These are phyloP conservation scores for Talaromyces sp. DNA, from an alignment of 2,329 filamentous ascomycete species.

Conservation along the genomic window DNA sequence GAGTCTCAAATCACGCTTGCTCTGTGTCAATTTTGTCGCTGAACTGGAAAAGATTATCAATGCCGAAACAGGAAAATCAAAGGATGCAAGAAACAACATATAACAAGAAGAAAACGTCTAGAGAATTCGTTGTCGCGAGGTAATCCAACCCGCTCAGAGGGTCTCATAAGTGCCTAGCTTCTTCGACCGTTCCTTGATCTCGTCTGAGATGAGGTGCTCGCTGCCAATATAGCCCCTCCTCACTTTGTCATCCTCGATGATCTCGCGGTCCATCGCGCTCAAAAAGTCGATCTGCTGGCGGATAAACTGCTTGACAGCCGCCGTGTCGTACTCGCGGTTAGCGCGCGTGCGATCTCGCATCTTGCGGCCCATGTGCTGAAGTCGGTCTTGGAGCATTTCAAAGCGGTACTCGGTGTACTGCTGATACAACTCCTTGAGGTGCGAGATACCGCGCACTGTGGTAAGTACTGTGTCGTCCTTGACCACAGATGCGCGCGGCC, in stretches of 20 bases:
- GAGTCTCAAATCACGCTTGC: background rate
- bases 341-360: constrained; percentile 27
- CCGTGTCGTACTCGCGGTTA: constrained; percentile 25
- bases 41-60: background rate
- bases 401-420: constrained; percentile 59
- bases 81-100: background rate
- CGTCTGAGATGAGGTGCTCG: constrained; percentile 31
- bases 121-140: background rate
- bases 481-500: constrained; percentile 49
- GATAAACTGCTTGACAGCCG: constrained; percentile 22
- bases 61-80: background rate
- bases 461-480: constrained; percentile 57
- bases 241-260: constrained; percentile 36
- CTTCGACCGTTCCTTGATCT: constrained; percentile 24
- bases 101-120: background rate
- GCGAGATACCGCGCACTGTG: constrained; percentile 54
- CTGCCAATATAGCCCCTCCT: constrained; percentile 30
- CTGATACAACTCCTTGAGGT: constrained; percentile 53
- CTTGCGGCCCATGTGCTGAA: constrained; percentile 24
- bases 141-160: background rate
- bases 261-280: constrained; percentile 42
- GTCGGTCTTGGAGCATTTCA: constrained; percentile 56
- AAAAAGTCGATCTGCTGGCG: constrained; percentile 23
- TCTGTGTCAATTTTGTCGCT: background rate
- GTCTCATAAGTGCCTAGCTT: constrained; percentile 14